These are phyloP conservation scores for Ascochyta clinopodiicola DNA, from an alignment of 2,329 filamentous ascomycete species.

Conservation along the genomic window DNA sequence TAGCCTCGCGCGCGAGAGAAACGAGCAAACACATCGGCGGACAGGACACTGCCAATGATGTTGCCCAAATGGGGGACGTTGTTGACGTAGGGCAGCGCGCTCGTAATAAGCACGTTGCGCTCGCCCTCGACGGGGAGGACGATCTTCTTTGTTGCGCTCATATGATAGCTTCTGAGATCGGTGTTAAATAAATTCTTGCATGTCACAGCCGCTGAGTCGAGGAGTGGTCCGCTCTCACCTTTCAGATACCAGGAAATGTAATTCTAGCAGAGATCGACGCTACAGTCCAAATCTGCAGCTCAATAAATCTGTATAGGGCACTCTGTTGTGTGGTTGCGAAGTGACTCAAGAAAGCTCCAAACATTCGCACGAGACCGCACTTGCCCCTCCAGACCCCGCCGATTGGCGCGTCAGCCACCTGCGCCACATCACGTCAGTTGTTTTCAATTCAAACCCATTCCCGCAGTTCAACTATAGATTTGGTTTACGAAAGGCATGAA, in stretches of 20 bases:
- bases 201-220: not conserved
- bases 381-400: constrained; percentile 36
- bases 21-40: constrained; percentile 78
- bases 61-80: constrained; percentile 74
- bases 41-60: constrained; percentile 66
- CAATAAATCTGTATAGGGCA: not conserved
- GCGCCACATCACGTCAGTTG: constrained; percentile 13
- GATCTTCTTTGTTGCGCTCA: constrained; percentile 48
- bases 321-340: constrained; percentile 13
- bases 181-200: constrained; percentile 11
- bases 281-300: constrained; percentile 1
- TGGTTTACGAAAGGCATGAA: not conserved
- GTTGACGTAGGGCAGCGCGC: constrained; percentile 86
- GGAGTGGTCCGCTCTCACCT: constrained; percentile 1
- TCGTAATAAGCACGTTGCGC: constrained; percentile 88
- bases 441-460: not conserved
- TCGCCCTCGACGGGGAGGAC: constrained; percentile 63
- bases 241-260: not conserved
- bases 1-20: constrained; percentile 81
- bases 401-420: constrained; percentile 18
- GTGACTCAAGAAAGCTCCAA: constrained; percentile 34
- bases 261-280: not conserved
- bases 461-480: no score
- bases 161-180: constrained; percentile 16
- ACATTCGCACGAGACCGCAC: constrained; percentile 20